A percentile compares a stretch with the other conserved stretches of the same genome.
Conservation (phyloP, 106 monocot genomes). For the Dendrobium catenatum region DNA sequence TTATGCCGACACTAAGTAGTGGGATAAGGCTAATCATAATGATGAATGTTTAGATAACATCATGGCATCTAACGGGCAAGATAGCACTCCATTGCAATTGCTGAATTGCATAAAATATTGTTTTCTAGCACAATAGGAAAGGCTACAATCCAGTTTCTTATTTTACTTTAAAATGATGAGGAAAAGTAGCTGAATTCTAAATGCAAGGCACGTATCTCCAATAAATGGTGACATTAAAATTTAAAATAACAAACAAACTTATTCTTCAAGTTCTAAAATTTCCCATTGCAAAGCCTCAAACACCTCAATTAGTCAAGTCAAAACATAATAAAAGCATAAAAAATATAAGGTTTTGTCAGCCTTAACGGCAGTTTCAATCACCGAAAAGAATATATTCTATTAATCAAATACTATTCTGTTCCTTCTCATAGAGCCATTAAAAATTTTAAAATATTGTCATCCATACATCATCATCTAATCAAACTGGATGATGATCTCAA, state of each 20-base stretch:
- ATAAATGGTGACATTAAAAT: not conserved
- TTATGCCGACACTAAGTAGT: too few species aligned
- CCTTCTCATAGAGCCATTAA: not conserved
- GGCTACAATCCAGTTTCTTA: not conserved
- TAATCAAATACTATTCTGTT: not conserved
- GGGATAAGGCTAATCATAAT: too few species aligned
- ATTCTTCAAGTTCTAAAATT: not conserved
- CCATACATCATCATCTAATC: not conserved
- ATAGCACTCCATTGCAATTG: not conserved
- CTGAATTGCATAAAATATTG: not conserved
- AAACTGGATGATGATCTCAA: not conserved
- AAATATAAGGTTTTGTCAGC: not conserved
- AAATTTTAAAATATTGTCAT: not conserved
- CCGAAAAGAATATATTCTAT: not conserved
- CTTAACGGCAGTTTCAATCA: not conserved
- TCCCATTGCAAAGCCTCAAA: not conserved
- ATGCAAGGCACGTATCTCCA: not conserved
- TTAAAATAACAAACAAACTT: not conserved
- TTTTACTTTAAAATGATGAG: not conserved
- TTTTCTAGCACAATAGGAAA: not conserved
- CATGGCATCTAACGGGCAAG: not conserved
- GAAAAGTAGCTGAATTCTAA: not conserved
- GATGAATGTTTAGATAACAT: too few species aligned
- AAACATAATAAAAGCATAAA: not conserved
- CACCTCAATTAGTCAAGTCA: not conserved